Evolutionary conservation across 352 stramenopile genomes (phyloP).

Genomic region (Poterioochromonas sp.): DNA sequence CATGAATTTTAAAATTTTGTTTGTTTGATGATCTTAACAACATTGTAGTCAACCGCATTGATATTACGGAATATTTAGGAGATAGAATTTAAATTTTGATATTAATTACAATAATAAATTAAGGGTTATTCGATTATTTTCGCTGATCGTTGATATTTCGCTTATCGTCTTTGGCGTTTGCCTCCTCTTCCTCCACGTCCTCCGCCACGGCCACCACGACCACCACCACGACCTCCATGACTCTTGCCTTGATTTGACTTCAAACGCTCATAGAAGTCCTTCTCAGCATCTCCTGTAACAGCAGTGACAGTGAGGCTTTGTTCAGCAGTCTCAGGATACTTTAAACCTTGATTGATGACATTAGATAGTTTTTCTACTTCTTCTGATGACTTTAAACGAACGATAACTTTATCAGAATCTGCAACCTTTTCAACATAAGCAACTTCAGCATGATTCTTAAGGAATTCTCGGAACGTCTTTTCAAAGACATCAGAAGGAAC

Average conservation of each 20-base stretch:
- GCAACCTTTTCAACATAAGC: not conserved
- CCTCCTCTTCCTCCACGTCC: conserved; percentile 11
- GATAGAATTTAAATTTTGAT: not conserved
- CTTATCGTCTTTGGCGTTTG: not conserved
- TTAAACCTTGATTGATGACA: not conserved
- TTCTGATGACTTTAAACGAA: not conserved
- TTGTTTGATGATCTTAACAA: too few species aligned
- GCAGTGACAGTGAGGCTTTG: not conserved
- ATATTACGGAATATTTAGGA: not conserved
- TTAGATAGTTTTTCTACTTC: not conserved
- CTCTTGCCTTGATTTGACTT: not conserved
- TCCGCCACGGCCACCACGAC: conserved; percentile 18
- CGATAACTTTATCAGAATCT: not conserved
- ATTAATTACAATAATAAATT: not conserved
- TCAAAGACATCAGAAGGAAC: not conserved
- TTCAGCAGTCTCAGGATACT: not conserved
- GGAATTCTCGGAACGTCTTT: not conserved
- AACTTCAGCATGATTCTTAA: not conserved
- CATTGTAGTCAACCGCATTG: too few species aligned
- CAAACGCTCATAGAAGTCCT: not conserved
- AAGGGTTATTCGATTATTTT: too few species aligned
- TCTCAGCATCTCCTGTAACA: not conserved
- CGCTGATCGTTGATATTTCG: too few species aligned
- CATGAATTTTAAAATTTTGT: too few species aligned
- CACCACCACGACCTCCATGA: not conserved